Base-by-base conservation (phyloP, 495 filamentous ascomycete species). In the Clohesyomyces aquaticus region DNA sequence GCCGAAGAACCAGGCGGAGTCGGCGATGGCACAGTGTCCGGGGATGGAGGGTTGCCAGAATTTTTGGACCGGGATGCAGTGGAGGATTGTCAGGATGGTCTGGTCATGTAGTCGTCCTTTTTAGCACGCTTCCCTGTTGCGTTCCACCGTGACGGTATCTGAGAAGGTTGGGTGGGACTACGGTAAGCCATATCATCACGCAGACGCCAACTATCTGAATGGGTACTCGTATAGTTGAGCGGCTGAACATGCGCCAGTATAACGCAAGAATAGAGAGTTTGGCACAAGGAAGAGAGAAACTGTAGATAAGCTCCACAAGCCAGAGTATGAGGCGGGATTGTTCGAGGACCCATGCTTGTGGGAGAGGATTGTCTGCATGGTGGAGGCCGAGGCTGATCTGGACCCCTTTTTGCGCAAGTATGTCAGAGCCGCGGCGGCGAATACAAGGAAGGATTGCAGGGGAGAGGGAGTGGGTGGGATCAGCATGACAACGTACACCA, bases 171-270 rank as follows among this genome's bases (percentile, higher is more conserved):
- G n/a, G n/a, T n/a, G n/a, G n/a, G n/a, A n/a, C n/a, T n/a, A n/a
- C n/a, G n/a, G 65, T 61, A 18, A 64, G 10, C 66, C 66, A 69
- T 16, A 63, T 1, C 1, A 69, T 57, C 18, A 55, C 42, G 49
- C 29, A 26, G 3, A 18, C 60, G n/a, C 21, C 49, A 12, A 64
- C 35, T 6, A 69, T 25, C 32, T 55, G 27, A 41, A 69, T 69
- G 11, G 66, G 66, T 23, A 42, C 28, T 56, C 49, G 54, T 55
- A 69, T 65, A 9, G 53, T 65, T 9, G 61, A 65, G 10, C 43
- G 49, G 19, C 51, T 65, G 55, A 69, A 69, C 50, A 69, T 64
- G 16, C 66, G 66, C 66, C 66, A 69, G 49, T 69, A 69, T 29
- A 69, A 69, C 19, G 61, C 61, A 10, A 69, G 50, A 26, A 69